Evolutionary conservation across 225 moss, liverwort and hornwort genomes (phyloP), one percentile per base, ranked within the genome.

Genomic region (Pleurozium schreberi): DNA sequence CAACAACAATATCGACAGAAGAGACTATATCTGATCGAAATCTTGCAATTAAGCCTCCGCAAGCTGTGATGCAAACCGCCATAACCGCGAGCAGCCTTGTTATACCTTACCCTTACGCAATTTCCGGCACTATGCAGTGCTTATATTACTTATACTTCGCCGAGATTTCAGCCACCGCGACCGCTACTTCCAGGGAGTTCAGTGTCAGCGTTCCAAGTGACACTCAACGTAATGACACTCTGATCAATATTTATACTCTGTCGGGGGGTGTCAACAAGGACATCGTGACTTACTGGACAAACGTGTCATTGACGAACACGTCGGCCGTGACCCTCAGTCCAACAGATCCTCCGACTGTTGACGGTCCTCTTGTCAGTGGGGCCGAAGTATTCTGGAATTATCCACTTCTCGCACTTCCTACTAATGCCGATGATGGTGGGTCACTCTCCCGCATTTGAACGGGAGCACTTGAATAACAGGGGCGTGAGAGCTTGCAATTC

Each of bases 21-120:
- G 5, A 1, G 1, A 12, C 57, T 5, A 82, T 88, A 45, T 1
- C 6, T 20, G 62, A 49, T 55, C 5, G 2, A 3, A 9, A 2
- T 30, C 15, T 75, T 16, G 55, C 1, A 4, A 60, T 70, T 23
- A 53, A 38, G 9, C 87, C 90, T 58, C 94, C 94, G 5, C 13
- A 88, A 15, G 50, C 45, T 36, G 90, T 94, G 36, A 27, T 96
- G 92, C 86, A 92, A 82, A 93, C 87, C 18, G 95, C 94, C 31
- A 20, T 89, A 17, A 87, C 87, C 18, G 4, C 90, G 18, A 3
- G 49, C 5, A 16, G 27, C 68, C 28, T 90, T 27, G 60, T 64
- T 18, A 8, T 89, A 4, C 80, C 86, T 4, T 88, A 86, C 63
- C 1, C 20, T 27, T 83, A 19, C 17, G 82, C 47, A 31, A 1